Conservation (phyloP, 1,284 basidiomycete genomes). For the Ganoderma boninense region DNA sequence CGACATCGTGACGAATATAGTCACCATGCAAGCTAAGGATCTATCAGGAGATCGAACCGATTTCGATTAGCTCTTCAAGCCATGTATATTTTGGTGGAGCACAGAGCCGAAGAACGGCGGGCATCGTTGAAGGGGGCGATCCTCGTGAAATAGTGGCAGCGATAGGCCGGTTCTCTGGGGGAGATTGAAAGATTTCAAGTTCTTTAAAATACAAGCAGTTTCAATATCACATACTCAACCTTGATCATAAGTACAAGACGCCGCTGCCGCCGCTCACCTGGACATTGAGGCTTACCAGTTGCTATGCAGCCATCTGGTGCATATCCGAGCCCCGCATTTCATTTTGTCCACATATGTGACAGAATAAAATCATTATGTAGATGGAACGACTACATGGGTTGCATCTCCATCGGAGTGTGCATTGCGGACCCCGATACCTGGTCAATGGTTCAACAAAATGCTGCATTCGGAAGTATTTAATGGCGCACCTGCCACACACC, state of each 20-base stretch:
- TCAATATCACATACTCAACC: too few relatives aligned
- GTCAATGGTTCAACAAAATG: background rate
- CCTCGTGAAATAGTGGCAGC: background rate
- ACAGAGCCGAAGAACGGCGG: background rate
- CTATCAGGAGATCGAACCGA: background rate
- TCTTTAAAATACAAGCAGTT: too few relatives aligned
- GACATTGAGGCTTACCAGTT: background rate
- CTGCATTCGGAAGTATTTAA: background rate
- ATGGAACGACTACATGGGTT: background rate
- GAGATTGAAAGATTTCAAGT: too few relatives aligned
- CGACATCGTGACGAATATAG: background rate
- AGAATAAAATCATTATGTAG: background rate
- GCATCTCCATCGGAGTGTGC: background rate
- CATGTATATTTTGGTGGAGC: background rate
- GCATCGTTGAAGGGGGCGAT: background rate
- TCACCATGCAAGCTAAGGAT: background rate
- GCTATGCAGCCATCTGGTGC: background rate
- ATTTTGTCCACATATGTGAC: background rate
- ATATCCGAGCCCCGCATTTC: background rate
- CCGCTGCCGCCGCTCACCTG: too few relatives aligned
- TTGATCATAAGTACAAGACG: too few relatives aligned
- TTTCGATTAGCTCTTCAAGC: background rate
- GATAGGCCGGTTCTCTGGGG: background rate
- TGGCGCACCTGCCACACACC: background rate
- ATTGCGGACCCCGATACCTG: background rate